Evolutionary conservation across 495 filamentous ascomycete genomes (phyloP), one percentile per base, ranked within the genome.

Genomic region (Trypethelium eluteriae): DNA sequence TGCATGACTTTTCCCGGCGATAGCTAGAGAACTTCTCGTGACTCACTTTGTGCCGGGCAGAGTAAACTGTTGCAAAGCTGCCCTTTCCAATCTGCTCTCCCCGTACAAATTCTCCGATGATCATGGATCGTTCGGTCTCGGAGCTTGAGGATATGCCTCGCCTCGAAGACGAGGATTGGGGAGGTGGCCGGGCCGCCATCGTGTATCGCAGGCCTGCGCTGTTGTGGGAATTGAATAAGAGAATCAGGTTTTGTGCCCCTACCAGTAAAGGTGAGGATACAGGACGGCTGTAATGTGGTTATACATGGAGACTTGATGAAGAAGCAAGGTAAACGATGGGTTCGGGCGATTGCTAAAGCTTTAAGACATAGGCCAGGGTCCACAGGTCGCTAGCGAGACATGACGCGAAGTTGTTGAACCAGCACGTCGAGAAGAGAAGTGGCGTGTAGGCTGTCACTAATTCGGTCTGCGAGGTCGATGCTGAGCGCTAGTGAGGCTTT

Each of bases 51-150:
- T 94, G 90, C 50, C 86, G 85, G 71, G 90, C 93, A 75, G 88
- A 85, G 75, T 92, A 97, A 68, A 97, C 93, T 64, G 90, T 91
- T 67, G 93, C 93, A 81, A 97, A 97, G 83, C 93, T 97, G 47
- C 93, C 93, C 79, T 90, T 91, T 63, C 93, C 93, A 71, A 97
- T 96, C 79, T 96, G 88, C 64, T 89, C 86, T 68, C 89, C 81
- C 71, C 91, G 83, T 67, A 82, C 82, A 74, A 93, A 97, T 66
- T 83, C 81, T 53, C 92, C 92, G 73, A 96, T 85, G 53, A 84
- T 77, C 81, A 86, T 84, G 67, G 89, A 87, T 12, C 70, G 62
- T 65, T 67, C 70, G 39, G 47, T 47, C 70, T 80, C 76, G 39
- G 76, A 77, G 36, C 75, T 72, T 62, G 77, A 50, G 67, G 82